phyloP scores from a whole-genome alignment of 2,329 filamentous ascomycete species.

The Seiridium unicorne region DNA sequence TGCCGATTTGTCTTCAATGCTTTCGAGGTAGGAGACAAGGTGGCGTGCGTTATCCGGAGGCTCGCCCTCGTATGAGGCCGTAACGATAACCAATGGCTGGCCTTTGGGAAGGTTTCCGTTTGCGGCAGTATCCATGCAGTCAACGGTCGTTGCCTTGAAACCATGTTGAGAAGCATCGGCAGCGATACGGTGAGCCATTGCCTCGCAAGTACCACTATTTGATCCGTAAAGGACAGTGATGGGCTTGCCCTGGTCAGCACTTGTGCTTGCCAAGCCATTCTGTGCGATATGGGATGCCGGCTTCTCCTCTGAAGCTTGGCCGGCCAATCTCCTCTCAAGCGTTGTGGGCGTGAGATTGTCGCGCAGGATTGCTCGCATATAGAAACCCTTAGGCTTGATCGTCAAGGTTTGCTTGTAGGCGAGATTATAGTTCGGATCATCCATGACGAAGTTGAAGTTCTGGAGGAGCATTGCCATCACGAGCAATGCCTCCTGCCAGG shows the following conservation, averaged over 20 bases:
- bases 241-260: conserved; percentile 27
- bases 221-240: conserved; percentile 55
- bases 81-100: conserved; percentile 51
- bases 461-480: conserved; percentile 57
- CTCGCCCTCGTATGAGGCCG: conserved; percentile 56
- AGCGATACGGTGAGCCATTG: conserved; percentile 48
- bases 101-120: conserved; percentile 45
- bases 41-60: conserved; percentile 55
- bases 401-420: conserved; percentile 56
- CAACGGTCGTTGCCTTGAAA: conserved; percentile 39
- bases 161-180: conserved; percentile 45
- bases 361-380: conserved; percentile 57
- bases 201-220: conserved; percentile 58
- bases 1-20: conserved; percentile 31
- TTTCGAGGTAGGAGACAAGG: conserved; percentile 54
- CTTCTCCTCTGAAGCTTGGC: conserved; percentile 17
- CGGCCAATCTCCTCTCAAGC: conserved; percentile 18
- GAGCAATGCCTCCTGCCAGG: conserved; percentile 70
- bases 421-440: conserved; percentile 52
- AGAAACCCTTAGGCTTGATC: conserved; percentile 62
- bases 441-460: conserved; percentile 59
- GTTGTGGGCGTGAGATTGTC: conserved; percentile 34
- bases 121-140: conserved; percentile 49
- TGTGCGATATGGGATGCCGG: neutral
- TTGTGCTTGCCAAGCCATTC: conserved; percentile 5